These are phyloP conservation scores for Forsythia viridissima DNA, from an alignment of 257 asterid species.

Conservation along the genomic window DNA sequence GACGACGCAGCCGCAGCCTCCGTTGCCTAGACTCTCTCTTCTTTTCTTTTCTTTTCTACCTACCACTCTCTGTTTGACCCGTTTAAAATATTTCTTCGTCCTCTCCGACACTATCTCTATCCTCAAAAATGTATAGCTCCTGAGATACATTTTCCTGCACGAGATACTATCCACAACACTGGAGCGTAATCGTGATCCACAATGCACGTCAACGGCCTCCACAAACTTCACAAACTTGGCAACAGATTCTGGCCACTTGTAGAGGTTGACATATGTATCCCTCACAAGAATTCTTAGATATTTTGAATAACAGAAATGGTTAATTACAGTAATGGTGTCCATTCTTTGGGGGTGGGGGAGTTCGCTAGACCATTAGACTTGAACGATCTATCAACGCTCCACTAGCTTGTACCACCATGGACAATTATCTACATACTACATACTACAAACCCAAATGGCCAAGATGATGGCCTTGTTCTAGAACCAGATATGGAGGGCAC, in stretches of 20 bases:
- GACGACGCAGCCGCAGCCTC: constrained; percentile 24
- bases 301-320: too few relatives aligned
- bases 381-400: too few relatives aligned
- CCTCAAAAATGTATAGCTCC: constrained; percentile 68
- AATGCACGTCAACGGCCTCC: constrained; percentile 22
- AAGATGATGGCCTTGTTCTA: too few relatives aligned
- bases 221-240: constrained; percentile 39
- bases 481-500: too few relatives aligned
- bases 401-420: too few relatives aligned
- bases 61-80: constrained; percentile 44
- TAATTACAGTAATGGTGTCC: too few relatives aligned
- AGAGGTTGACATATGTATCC: constrained; percentile 68
- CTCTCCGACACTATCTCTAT: constrained; percentile 57
- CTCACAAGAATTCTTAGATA: constrained; percentile 53
- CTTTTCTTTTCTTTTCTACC: constrained; percentile 28
- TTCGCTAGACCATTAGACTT: too few relatives aligned
- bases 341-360: too few relatives aligned
- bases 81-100: constrained; percentile 54
- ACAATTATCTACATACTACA: too few relatives aligned
- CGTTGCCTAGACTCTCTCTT: constrained; percentile 12
- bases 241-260: constrained; percentile 92
- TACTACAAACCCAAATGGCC: too few relatives aligned
- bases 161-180: constrained; percentile 59
- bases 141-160: constrained; percentile 62
- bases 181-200: constrained; percentile 39